Percentiles rank a stretch among this genome's conserved stretches.
Conservation (phyloP, 1,284 basidiomycete species). For the Melampsora americana region DNA sequence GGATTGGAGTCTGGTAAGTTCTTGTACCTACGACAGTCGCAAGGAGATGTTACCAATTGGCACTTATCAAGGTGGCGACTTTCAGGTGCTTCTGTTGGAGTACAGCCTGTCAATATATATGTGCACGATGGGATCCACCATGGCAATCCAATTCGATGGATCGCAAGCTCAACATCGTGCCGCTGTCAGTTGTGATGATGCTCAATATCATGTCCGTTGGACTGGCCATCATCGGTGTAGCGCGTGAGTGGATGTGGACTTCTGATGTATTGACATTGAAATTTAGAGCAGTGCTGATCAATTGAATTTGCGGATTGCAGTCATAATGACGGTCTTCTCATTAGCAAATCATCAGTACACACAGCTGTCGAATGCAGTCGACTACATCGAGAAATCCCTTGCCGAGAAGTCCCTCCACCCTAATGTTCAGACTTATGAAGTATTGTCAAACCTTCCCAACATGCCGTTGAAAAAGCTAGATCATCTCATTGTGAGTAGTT, state of each 20-base stretch:
- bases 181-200: conserved; percentile 33
- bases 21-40: background rate
- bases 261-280: background rate
- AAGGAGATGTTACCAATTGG: background rate
- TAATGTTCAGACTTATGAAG: conserved; percentile 12
- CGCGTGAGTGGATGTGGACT: conserved; percentile 9
- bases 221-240: conserved; percentile 37
- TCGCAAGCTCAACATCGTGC: conserved; percentile 38
- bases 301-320: background rate
- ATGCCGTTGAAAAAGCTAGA: conserved; percentile 24
- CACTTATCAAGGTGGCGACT: background rate
- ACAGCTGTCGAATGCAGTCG: conserved; percentile 22
- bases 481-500: conserved; percentile 25
- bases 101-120: conserved; percentile 43
- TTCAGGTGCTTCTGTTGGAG: conserved; percentile 43
- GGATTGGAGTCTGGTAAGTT: conserved; percentile 41
- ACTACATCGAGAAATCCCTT: conserved; percentile 27
- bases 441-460: conserved; percentile 22
- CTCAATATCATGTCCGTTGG: conserved; percentile 35
- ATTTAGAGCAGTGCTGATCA: background rate
- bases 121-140: conserved; percentile 42
- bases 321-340: conserved; percentile 38
- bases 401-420: background rate
- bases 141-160: conserved; percentile 41
- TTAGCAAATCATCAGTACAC: conserved; percentile 27